Base-by-base conservation (phyloP, 2,329 filamentous ascomycete species). In the Magnaporthiopsis rhizophila region DNA sequence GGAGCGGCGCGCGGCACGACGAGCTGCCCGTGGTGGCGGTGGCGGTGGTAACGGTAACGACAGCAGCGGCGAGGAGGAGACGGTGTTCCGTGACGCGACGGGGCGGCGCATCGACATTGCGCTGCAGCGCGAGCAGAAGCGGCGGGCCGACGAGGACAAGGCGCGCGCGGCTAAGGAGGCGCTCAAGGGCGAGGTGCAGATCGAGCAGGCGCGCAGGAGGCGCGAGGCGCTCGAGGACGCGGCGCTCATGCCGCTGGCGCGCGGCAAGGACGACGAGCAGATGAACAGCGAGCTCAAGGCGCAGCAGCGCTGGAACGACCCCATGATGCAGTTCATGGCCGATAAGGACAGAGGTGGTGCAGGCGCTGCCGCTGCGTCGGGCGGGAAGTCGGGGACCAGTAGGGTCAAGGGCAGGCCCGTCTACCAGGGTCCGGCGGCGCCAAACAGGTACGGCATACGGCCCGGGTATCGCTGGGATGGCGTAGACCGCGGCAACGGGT, bases 401-500 rank as follows among this genome's bases (percentile, higher is more conserved):
- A 74, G 68, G 78, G 62, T 53, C 64, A 59, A 63, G 64, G 61
- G 61, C 18, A 86, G 83, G 68, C 91, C 89, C 4, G 74, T 90
- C 5, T 99, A 98, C 74, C 79, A 86, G 66, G 95, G 94, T 0
- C 83, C 88, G 0, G 90, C 89, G 64, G 84, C 90, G 71, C 95
- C 95, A 59, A 99, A 99, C 81, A 84, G 95, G 26, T 98, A 98
- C 78, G 91, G 91, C 1, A 98, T 99, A 67, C 83, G 89, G 66
- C 95, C 95, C 0, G 96, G 95, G 0, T 92, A 96, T 78, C 82
- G 91, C 68, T 99, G 95, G 95, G 95, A 99, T 80, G 95, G 96
- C 7, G 95, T 99, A 24, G 95, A 99, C 80, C 83, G 95, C 68
- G 83, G 91, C 26, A 99, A 92, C 77, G 94, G 94, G 0, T 98